Percentiles rank a stretch among this genome's conserved stretches.
Conservation (phyloP, 495 filamentous ascomycete species). For the Lentithecium fluviatile region DNA sequence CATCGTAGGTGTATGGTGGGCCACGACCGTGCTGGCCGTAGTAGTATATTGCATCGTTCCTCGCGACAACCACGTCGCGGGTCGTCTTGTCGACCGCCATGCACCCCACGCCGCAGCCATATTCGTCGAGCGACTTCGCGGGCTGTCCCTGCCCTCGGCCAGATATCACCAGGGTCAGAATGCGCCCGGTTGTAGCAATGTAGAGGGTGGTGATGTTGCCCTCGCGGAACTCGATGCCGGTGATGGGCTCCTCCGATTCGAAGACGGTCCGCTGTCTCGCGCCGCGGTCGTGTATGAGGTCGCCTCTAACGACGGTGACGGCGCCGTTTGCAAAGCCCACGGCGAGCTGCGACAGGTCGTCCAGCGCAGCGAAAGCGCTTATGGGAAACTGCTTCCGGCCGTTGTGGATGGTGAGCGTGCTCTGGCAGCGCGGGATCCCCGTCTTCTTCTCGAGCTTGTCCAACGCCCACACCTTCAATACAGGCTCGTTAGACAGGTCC, state of each 20-base stretch:
- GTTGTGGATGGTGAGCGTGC: slow-evolving; percentile 81
- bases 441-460: slow-evolving; percentile 95
- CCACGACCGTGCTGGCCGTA: slow-evolving; percentile 85
- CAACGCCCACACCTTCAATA: slow-evolving; percentile 92
- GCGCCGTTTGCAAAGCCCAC: slow-evolving; percentile 95
- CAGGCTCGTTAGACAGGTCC: slow-evolving; percentile 79
- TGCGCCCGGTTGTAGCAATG: slow-evolving; percentile 86
- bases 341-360: slow-evolving; percentile 85
- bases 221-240: slow-evolving; percentile 76
- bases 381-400: slow-evolving; percentile 91
- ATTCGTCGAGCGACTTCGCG: slow-evolving; percentile 80
- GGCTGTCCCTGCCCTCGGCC: slow-evolving; percentile 88
- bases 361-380: slow-evolving; percentile 81
- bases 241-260: slow-evolving; percentile 95
- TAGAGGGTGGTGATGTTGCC: slow-evolving; percentile 75
- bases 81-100: slow-evolving; percentile 81
- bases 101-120: slow-evolving; percentile 84
- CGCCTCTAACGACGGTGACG: slow-evolving; percentile 88
- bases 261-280: slow-evolving; percentile 93
- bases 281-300: slow-evolving; percentile 94
- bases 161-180: slow-evolving; percentile 79
- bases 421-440: slow-evolving; percentile 80
- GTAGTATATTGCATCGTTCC: slow-evolving; percentile 93
- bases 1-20: slow-evolving; percentile 84
- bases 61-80: slow-evolving; percentile 81